Evolutionary conservation across 2,329 filamentous ascomycete species (phyloP).

Genomic region (Thyridium curvatum): DNA sequence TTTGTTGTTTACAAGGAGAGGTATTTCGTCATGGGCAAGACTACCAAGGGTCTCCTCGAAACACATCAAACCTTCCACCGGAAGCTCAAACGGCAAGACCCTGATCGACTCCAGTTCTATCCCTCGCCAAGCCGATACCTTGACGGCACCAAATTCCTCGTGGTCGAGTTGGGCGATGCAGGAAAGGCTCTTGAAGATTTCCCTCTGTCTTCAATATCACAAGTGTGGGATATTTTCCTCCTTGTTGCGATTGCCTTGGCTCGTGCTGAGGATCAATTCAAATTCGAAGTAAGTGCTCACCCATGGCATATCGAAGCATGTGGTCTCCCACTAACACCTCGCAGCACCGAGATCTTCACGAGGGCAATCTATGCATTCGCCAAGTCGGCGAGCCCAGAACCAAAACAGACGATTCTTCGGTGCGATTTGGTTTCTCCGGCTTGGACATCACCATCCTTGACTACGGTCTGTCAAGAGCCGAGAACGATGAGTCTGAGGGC

Average conservation of each 20-base stretch:
- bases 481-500: conserved; percentile 26
- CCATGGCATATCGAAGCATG: not conserved
- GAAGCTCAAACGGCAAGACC: conserved; percentile 47
- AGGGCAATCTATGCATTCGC: conserved; percentile 57
- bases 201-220: conserved; percentile 36
- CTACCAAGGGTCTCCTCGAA: conserved; percentile 45
- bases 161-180: conserved; percentile 58
- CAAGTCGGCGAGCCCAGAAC: conserved; percentile 27
- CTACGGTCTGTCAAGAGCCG: conserved; percentile 57
- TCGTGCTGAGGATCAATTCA: conserved; percentile 48
- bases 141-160: conserved; percentile 51
- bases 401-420: conserved; percentile 19
- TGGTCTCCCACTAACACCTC: not conserved
- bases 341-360: conserved; percentile 59
- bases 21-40: conserved; percentile 51
- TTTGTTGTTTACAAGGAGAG: conserved; percentile 62
- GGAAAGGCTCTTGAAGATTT: conserved; percentile 55
- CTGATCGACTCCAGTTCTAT: conserved; percentile 53
- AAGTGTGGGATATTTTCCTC: conserved; percentile 60
- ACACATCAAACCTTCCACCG: conserved; percentile 55
- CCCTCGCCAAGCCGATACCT: conserved; percentile 55
- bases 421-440: conserved; percentile 51
- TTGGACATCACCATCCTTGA: conserved; percentile 60
- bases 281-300: conserved; percentile 47
- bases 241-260: conserved; percentile 54